Conservation (phyloP, 768 basidiomycete genomes). For the Obba rivulosa region DNA sequence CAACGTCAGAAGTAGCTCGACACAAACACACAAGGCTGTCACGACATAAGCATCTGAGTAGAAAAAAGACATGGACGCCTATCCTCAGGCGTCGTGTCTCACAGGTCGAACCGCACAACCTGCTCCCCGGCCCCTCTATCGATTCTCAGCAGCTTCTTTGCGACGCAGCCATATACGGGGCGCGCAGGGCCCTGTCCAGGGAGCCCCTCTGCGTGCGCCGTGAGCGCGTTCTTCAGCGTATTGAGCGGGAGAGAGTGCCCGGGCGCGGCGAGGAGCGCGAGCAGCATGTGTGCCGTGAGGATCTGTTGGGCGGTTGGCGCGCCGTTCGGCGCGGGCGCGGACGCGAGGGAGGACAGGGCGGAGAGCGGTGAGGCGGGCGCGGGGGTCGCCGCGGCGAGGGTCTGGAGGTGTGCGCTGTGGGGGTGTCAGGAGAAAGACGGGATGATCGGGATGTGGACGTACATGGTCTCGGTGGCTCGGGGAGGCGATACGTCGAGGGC, state of each 20-base stretch:
- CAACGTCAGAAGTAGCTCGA: too few species aligned
- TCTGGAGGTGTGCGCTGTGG: conserved; percentile 51
- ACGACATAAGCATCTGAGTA: too few species aligned
- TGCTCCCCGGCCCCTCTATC: conserved; percentile 74
- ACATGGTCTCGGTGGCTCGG: conserved; percentile 60
- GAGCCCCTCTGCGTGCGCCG: conserved; percentile 34
- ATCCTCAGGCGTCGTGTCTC: too few species aligned
- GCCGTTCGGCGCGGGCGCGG: conserved; percentile 24
- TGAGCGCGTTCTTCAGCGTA: conserved; percentile 54
- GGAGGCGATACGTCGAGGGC: conserved; percentile 35
- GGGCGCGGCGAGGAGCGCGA: conserved; percentile 48
- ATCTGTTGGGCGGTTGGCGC: conserved; percentile 62
- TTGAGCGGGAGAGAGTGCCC: conserved; percentile 55
- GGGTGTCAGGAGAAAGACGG: conserved; percentile 2
- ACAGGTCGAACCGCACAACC: conserved; percentile 66
- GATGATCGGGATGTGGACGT: conserved; percentile 20
- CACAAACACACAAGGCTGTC: too few species aligned
- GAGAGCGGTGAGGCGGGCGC: conserved; percentile 54
- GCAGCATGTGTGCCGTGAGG: conserved; percentile 61
- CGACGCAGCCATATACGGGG: conserved; percentile 74
- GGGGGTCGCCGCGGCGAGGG: conserved; percentile 45
- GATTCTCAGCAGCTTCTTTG: conserved; percentile 72
- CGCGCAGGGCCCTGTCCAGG: conserved; percentile 48
- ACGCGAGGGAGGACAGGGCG: conserved; percentile 40
- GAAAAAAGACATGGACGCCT: too few species aligned